Evolutionary conservation across 352 stramenopile genomes (phyloP), one percentile per base, ranked within the genome.

Genomic region (Globisporangium barbulae): DNA sequence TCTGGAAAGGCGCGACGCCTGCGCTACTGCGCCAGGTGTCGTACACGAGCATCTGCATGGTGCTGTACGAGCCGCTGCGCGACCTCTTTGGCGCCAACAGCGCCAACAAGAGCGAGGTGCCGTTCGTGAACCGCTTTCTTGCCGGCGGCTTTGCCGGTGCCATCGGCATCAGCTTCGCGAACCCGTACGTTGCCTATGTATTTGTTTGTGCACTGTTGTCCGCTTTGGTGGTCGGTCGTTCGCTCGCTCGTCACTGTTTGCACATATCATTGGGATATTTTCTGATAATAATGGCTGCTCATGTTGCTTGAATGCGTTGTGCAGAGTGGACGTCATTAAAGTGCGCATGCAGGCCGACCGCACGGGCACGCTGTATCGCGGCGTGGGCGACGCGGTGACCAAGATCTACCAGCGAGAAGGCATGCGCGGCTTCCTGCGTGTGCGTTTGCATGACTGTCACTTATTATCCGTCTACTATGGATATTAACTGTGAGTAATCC

Each of bases 251-350:
- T 28, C 19, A 28, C 59, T 63, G 57, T 55, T 60, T 49, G 35
- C 53, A 33, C 19, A 17, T 44, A 15, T 15, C 9, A 25, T 58
- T 28, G 25, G 25, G 25, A 28, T 28, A 28, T 28, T 28, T 28
- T 64, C 59, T 62, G 56, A 54, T 62, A 45, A 58, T 58, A 25
- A 13, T 59, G 31, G 7, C 35, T 57, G 10, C 12, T 2, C 30
- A 13, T 67, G 5, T 50, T 67, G 5, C 47, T 61, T 64, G 60
- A 71, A 64, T 10, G 31, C 33, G 3, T 22, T 67, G 6, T 52
- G 70, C 63, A 94, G 85, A 15, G 78, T 94, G 58, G 88, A 96
- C 67, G 88, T 96, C 45, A 93, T 96, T 69, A 96, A 96, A 70
- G 83, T 94, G 49, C 85, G 83, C 3, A 94, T 96, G 84, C 88